Conservation (phyloP, 139 green algal genomes). For the Chlamydomonas asymmetrica region DNA sequence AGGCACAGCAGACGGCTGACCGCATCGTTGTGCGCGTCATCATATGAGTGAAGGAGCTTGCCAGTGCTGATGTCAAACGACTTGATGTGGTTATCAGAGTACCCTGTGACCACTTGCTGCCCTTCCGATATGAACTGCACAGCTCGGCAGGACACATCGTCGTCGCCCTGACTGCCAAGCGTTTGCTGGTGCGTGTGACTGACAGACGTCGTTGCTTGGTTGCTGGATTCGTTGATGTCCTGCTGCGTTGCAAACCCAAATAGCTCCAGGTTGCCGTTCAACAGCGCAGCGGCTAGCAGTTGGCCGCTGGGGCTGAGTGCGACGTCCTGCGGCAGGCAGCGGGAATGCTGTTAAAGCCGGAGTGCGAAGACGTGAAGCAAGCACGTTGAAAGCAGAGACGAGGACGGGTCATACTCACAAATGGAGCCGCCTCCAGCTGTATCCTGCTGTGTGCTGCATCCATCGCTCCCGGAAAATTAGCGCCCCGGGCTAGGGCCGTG, state of each 20-base stretch:
- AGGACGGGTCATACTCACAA: too few species aligned
- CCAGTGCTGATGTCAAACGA: slow-evolving; percentile 48
- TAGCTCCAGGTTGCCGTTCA: slow-evolving; percentile 54
- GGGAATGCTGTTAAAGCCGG: too few species aligned
- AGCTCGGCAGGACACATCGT: slow-evolving; percentile 50
- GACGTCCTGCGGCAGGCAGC: background rate
- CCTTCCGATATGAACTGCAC: slow-evolving; percentile 50
- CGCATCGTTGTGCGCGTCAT: slow-evolving; percentile 56
- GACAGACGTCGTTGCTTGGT: background rate
- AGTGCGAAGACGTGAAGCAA: too few species aligned
- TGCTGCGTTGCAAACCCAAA: too few species aligned
- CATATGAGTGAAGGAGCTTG: slow-evolving; percentile 30
- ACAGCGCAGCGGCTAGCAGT: slow-evolving; percentile 55
- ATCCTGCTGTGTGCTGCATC: too few species aligned
- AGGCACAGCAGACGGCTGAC: slow-evolving; percentile 63
- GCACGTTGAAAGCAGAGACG: too few species aligned
- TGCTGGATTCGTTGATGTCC: background rate
- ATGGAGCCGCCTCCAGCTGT: too few species aligned
- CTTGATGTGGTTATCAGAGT: slow-evolving; percentile 9
- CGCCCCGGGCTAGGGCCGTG: too few species aligned
- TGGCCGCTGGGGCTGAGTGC: slow-evolving; percentile 45
- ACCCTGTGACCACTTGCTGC: slow-evolving; percentile 4
- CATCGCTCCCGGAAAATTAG: too few species aligned
- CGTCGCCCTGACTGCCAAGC: background rate
- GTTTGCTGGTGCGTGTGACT: slow-evolving; percentile 9